These are phyloP conservation scores for Entophlyctis helioformis DNA, from an alignment of 192 early-diverging fungal genomes.

Conservation along the genomic window DNA sequence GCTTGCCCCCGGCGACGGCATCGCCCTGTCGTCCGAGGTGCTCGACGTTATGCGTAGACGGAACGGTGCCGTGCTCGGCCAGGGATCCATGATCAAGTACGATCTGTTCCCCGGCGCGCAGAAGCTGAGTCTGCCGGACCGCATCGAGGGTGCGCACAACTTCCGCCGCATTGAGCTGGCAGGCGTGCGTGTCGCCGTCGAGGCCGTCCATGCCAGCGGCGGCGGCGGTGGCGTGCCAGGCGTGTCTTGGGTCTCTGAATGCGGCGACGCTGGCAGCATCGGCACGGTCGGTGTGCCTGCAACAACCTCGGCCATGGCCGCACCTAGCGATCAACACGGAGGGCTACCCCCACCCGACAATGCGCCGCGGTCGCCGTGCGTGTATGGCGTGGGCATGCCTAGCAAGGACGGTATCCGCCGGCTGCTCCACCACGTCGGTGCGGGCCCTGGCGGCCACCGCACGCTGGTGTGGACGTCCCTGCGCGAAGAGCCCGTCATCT, in stretches of 20 bases:
- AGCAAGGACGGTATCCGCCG: constrained; percentile 41
- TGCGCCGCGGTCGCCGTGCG: too few species aligned
- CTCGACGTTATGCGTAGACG: constrained; percentile 35
- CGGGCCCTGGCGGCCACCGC: constrained; percentile 30
- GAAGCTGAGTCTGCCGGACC: constrained; percentile 37
- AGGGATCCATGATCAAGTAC: constrained; percentile 48
- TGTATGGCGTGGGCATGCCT: constrained; percentile 54
- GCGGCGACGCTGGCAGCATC: too few species aligned
- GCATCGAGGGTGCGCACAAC: constrained; percentile 26
- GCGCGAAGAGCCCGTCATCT: constrained; percentile 54
- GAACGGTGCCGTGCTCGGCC: constrained; percentile 38
- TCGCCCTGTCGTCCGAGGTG: constrained; percentile 46
- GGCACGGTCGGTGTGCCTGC: too few species aligned
- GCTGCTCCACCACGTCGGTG: constrained; percentile 29
- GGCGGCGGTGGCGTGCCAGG: too few species aligned
- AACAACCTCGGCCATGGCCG: too few species aligned
- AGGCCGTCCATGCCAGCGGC: too few species aligned
- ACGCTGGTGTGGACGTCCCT: constrained; percentile 47
- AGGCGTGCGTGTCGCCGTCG: too few species aligned
- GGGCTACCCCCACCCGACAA: too few species aligned
- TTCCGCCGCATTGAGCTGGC: background rate
- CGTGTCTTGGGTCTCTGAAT: too few species aligned
- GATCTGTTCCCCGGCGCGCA: constrained; percentile 57
- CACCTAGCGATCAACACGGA: too few species aligned
- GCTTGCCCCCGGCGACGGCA: constrained; percentile 43